phyloP scores from a whole-genome alignment of 106 monocot species.

The Vanilla planifolia region DNA sequence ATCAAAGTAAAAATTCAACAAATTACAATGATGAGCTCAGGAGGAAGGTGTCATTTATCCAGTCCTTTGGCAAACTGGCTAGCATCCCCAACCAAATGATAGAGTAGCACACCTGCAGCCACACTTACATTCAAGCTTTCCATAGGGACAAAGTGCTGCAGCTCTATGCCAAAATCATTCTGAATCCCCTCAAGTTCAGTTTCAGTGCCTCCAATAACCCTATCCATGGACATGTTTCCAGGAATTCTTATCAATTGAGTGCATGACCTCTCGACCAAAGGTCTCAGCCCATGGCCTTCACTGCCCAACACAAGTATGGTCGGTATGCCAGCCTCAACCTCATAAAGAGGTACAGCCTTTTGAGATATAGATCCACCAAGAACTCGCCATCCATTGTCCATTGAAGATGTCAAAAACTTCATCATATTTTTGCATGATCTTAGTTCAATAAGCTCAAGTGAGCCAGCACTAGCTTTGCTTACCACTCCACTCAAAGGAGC shows the following conservation, averaged over 20 bases:
- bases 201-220: slow-evolving; percentile 8
- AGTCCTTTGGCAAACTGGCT: slow-evolving; percentile 7
- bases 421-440: slow-evolving; percentile 94
- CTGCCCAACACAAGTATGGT: slow-evolving; percentile 91
- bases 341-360: slow-evolving; percentile 55
- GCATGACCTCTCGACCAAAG: slow-evolving; percentile 82
- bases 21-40: background rate
- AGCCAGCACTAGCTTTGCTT: slow-evolving; percentile 93
- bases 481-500: slow-evolving; percentile 93
- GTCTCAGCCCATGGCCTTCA: slow-evolving; percentile 82
- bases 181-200: slow-evolving; percentile 23
- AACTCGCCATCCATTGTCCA: slow-evolving; percentile 83
- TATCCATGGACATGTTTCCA: slow-evolving; percentile 22
- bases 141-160: slow-evolving; percentile 69
- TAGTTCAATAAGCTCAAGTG: slow-evolving; percentile 82
- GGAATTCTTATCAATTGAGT: slow-evolving; percentile 68
- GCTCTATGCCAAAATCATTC: slow-evolving; percentile 20
- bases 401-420: slow-evolving; percentile 72
- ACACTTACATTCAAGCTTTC: slow-evolving; percentile 99
- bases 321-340: slow-evolving; percentile 45
- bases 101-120: slow-evolving; percentile 87
- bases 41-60: slow-evolving; percentile 4
- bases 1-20: background rate
- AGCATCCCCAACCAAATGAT: slow-evolving; percentile 58
- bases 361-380: slow-evolving; percentile 76